Evolutionary conservation across 208 protist species (phyloP).

Genomic region (Phytomonas serpens): DNA sequence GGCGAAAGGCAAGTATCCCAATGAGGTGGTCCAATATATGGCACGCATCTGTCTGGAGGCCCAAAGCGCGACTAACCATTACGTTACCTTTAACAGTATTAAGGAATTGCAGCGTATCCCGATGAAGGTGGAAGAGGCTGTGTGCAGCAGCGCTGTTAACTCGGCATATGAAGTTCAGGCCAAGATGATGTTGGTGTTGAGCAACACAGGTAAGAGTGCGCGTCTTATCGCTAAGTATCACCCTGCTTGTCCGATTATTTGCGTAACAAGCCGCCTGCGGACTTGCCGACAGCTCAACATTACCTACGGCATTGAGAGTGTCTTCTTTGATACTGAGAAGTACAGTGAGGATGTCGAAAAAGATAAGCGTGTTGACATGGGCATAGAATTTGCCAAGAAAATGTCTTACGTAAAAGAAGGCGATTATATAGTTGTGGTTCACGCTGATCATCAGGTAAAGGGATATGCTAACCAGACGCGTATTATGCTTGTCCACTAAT

Average conservation of each 20-base stretch:
- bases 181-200: slow-evolving; percentile 88
- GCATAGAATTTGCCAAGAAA: slow-evolving; percentile 58
- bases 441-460: slow-evolving; percentile 81
- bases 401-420: slow-evolving; percentile 40
- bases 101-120: slow-evolving; percentile 77
- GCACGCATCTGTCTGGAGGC: slow-evolving; percentile 86
- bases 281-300: slow-evolving; percentile 85
- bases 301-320: slow-evolving; percentile 64
- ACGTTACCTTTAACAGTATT: slow-evolving; percentile 79
- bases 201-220: slow-evolving; percentile 89
- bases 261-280: slow-evolving; percentile 78
- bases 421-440: slow-evolving; percentile 67
- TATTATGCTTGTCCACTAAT: slow-evolving; percentile 47
- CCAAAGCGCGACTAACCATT: slow-evolving; percentile 70
- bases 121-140: slow-evolving; percentile 81
- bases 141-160: slow-evolving; percentile 93
- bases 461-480: slow-evolving; percentile 86
- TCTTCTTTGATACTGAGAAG: slow-evolving; percentile 69
- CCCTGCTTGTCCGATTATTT: slow-evolving; percentile 92
- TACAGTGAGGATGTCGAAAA: slow-evolving; percentile 54
- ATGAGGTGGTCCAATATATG: slow-evolving; percentile 95
- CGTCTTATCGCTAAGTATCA: slow-evolving; percentile 95
- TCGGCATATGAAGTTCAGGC: slow-evolving; percentile 90
- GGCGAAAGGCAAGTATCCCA: slow-evolving; percentile 95
- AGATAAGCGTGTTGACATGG: slow-evolving; percentile 55